Evolutionary conservation across 495 filamentous ascomycete genomes (phyloP).

Genomic region (Podospora pseudoanserina): DNA sequence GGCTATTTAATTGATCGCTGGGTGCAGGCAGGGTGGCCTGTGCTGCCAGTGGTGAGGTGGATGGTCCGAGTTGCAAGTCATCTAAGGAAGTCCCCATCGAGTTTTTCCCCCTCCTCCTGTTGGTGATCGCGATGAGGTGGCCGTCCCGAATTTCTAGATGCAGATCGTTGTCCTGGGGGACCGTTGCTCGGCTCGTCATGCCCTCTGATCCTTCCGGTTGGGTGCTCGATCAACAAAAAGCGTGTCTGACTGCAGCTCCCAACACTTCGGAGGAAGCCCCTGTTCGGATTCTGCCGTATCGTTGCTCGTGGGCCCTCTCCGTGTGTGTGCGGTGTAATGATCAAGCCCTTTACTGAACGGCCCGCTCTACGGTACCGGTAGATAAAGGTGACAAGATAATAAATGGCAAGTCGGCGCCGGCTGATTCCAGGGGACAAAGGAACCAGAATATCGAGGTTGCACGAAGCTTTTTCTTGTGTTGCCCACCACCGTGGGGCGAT

Average conservation of each 20-base stretch:
- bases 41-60: too few relatives aligned
- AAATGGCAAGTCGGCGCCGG: too few relatives aligned
- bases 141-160: neutral
- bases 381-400: neutral
- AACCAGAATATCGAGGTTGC: slow-evolving; percentile 8
- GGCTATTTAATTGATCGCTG: too few relatives aligned
- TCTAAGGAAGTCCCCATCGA: neutral
- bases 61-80: too few relatives aligned
- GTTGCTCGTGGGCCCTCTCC: neutral
- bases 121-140: neutral
- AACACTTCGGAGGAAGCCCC: neutral
- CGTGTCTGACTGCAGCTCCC: neutral
- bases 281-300: neutral
- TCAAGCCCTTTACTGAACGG: neutral
- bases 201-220: neutral
- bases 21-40: too few relatives aligned
- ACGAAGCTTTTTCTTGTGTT: neutral
- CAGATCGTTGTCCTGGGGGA: neutral
- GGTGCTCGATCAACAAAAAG: neutral
- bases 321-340: neutral
- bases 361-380: neutral
- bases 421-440: neutral
- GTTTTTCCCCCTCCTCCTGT: neutral
- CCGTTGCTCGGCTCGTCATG: neutral
- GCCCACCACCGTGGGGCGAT: slow-evolving; percentile 10